Evolutionary conservation across 176 grass and related monocot genomes (phyloP), one percentile per base, ranked within the genome.

Genomic region (Phragmites australis): DNA sequence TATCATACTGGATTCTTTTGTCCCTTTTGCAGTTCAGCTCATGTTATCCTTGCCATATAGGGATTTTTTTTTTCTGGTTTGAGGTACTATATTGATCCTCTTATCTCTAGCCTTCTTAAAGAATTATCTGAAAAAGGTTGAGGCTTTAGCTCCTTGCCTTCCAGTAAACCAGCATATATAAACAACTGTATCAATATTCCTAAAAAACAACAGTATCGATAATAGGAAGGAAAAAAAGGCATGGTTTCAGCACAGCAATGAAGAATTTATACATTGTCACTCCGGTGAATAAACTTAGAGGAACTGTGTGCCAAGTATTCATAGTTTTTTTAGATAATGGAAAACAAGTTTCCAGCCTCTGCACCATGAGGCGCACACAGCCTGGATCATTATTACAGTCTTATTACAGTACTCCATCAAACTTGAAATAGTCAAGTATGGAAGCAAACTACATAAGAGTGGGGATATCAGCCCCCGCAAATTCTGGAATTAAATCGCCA

Each of bases 51-150:
- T 66, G 66, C 42, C 14, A 58, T 18, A 71, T 60, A 71, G 25
- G 17, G 3, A 10, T n/a, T 70, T 37, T 19, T 78, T 34, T 22
- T 39, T 14, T 52, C n/a, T 65, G 29, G 3, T 78, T 32, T 31
- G 40, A 60, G 12, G 18, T 65, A 49, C 44, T 65, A n/a, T 37
- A 6, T 34, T n/a, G 10, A 22, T 14, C 23, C 14, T 18, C 17
- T 48, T 63, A 61, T 23, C 58, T n/a, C 6, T 37, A 22, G 43
- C 58, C 43, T 37, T 78, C 42, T 78, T 49, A 22, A 50, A 50
- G 43, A 18, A 17, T 60, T 27, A 51, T 53, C 46, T 44, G 46
- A 10, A 83, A 22, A 83, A 65, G 12, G 42, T 65, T 83, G 9
- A 30, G 45, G 11, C 3, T 54, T 15, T 32, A 31, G 25, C 3